Conservation (phyloP, 495 filamentous ascomycete species). For the Penicillium lividum region DNA sequence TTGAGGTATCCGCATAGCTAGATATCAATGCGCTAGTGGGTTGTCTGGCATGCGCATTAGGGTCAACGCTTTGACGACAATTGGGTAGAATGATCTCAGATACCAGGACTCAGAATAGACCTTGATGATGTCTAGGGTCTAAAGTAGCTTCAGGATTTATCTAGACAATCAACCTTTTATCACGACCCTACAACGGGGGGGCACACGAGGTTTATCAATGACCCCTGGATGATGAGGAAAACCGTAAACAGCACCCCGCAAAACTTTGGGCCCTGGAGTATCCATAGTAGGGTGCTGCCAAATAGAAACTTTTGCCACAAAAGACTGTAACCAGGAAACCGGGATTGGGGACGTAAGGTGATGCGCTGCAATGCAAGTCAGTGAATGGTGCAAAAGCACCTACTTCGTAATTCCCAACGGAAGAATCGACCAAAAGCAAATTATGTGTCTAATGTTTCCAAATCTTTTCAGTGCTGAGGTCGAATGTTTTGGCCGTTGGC, state of each 20-base stretch:
- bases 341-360: conserved; percentile 27
- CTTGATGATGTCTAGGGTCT: conserved; percentile 3
- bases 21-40: conserved; percentile 1
- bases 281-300: conserved; percentile 6
- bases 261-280: background rate
- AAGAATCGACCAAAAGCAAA: conserved; percentile 3
- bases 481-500: conserved; percentile 10
- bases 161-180: background rate
- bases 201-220: conserved; percentile 17
- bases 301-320: conserved; percentile 19
- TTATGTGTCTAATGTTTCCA: background rate
- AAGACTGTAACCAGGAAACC: conserved; percentile 20
- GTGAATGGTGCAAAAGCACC: background rate
- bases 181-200: background rate
- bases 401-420: background rate
- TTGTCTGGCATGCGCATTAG: conserved; percentile 20
- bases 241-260: conserved; percentile 4
- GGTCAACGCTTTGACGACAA: conserved; percentile 13
- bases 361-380: conserved; percentile 30
- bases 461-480: background rate
- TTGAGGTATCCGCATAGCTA: conserved; percentile 16
- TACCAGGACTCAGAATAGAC: background rate
- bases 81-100: conserved; percentile 1
- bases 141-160: background rate
- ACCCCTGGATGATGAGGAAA: conserved; percentile 2